Evolutionary conservation across 768 basidiomycete genomes (phyloP), one percentile per base, ranked within the genome.

Genomic region (Melanogaster broomeanus): DNA sequence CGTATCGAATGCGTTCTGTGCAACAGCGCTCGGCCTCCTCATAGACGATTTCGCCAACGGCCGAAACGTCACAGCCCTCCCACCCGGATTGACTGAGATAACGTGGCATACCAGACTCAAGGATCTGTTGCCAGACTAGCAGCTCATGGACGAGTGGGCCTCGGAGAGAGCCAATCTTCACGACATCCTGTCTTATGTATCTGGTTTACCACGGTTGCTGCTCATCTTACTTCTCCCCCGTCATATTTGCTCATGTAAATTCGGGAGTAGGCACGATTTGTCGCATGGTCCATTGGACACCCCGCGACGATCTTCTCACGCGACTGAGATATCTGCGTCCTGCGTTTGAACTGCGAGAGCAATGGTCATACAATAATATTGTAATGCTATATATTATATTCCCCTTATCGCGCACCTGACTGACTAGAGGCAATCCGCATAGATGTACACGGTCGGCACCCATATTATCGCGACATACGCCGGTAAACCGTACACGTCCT

Each of bases 371-470:
- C 55, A 74, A 66, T 55, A 75, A 76, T 38, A 62, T 68, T 28
- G 77, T 70, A n/a, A n/a, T n/a, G n/a, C n/a, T n/a, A n/a, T n/a
- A n/a, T n/a, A n/a, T n/a, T n/a, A n/a, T n/a, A n/a, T n/a, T n/a
- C n/a, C n/a, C n/a, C n/a, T 45, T 28, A 6, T 4, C 21, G 28
- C 19, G 2, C n/a, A 16, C 13, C 12, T 15, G 13, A 35, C 15
- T 19, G 3, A n/a, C 10, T n/a, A 5, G 38, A 12, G 6, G n/a
- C 30, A 6, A 4, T 33, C 16, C 4, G n/a, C 21, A 27, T 37
- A 78, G 75, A 75, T 78, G 74, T 77, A 66, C 51, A 65, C 69
- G 45, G 52, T 68, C n/a, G n/a, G n/a, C n/a, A n/a, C n/a, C n/a
- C n/a, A n/a, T n/a, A 55, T 79, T 11, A 52, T 79, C 22, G 55